Base-by-base conservation (phyloP, 129 eudicot species). In the Dittrichia graveolens region DNA sequence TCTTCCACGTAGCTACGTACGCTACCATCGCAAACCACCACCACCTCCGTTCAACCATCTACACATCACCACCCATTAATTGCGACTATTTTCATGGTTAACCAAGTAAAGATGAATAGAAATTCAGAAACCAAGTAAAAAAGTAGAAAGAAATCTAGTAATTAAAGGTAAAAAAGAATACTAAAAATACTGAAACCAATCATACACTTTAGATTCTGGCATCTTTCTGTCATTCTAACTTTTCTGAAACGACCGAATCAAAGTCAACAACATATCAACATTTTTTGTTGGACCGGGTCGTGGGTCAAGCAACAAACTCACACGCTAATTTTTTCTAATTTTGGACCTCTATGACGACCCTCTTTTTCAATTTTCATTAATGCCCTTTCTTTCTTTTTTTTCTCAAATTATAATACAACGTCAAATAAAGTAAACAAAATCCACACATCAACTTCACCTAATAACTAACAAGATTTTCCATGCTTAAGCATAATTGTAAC, bases 231-330 rank as follows among this genome's bases (percentile, higher is more conserved):
- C n/a, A 8, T 0, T 41, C 8, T 48, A 48, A 19, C 18, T 42
- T 61, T 60, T 47, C 48, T n/a, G n/a, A 62, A 50, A 31, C 16
- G 82, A 78, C 77, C 37, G 53, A 78, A 64, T 78, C 82, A 69
- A 43, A 60, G 71, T 69, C 65, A 69, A 61, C 71, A 77, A 13
- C 5, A 68, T 67, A 50, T 61, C 31, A 41, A 52, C 14, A 5
- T 60, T 53, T 42, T 18, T 42, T 54, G 56, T 70, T 41, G 39
- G 81, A 77, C 61, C 40, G 38, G 77, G 82, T 78, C 82, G 7
- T n/a, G 59, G 48, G 71, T 78, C 82, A 78, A 61, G n/a, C 49
- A n/a, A 48, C 54, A 67, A 75, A 50, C 76, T 60, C 48, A 61
- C 47, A 78, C 81, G 81, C 59, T 16, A 76, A 6, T 12, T 7